Percentiles rank a stretch among this genome's conserved stretches.
These are phyloP conservation scores for Huiozyma sinensis DNA, from an alignment of 805 yeast species.

Conservation along the genomic window DNA sequence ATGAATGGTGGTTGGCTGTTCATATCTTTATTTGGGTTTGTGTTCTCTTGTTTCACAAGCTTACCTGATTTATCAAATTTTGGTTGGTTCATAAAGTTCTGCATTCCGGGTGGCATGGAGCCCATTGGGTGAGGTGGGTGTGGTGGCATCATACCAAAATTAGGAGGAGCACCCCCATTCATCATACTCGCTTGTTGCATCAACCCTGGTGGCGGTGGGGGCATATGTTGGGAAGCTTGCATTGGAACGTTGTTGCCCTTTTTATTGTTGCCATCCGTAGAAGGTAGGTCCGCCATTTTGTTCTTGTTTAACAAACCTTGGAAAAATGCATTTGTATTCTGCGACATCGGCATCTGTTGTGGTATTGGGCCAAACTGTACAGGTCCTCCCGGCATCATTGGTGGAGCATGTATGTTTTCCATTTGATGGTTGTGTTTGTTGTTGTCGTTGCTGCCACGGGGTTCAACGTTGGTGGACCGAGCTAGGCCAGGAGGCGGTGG, in stretches of 20 bases:
- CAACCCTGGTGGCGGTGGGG: conserved; percentile 6
- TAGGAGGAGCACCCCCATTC: conserved; percentile 3
- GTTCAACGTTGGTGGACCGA: too few relatives aligned
- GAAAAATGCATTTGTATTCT: conserved; percentile 18
- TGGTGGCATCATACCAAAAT: conserved; percentile 9
- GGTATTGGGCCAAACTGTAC: conserved; percentile 1
- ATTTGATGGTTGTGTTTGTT: neutral
- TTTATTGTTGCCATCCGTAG: neutral
- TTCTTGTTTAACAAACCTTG: conserved; percentile 24
- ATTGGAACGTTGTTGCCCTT: neutral
- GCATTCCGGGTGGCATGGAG: conserved; percentile 13
- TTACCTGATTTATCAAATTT: neutral
- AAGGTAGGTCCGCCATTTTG: conserved; percentile 7
- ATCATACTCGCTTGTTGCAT: conserved; percentile 3
- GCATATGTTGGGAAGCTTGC: neutral
- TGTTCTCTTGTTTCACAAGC: conserved; percentile 6
- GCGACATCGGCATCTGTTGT: conserved; percentile 7
- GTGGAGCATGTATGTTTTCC: neutral
- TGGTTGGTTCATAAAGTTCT: conserved; percentile 10
- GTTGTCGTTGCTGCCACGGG: neutral
- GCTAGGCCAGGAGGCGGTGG: too few relatives aligned
- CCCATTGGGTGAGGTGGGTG: conserved; percentile 3
- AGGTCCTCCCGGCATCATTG: too few relatives aligned
- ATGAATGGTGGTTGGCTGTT: conserved; percentile 13
- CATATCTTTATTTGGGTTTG: conserved; percentile 2